Percentiles rank a stretch among this genome's conserved stretches.
Conservation (phyloP, 148 eudicot genomes). For the Camellia granthamiana region DNA sequence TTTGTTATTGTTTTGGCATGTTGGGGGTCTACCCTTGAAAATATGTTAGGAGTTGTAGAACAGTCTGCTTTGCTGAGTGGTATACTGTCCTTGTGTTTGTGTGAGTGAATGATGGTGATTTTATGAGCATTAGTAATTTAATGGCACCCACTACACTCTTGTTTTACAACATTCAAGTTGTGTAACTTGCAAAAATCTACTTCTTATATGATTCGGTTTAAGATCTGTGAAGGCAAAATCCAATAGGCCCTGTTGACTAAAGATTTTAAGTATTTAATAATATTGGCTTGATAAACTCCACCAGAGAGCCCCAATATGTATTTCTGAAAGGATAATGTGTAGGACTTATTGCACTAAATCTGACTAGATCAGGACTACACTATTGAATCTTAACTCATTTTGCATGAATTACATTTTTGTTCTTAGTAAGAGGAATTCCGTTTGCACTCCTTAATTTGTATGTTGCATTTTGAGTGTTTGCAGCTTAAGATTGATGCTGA, state of each 20-base stretch:
- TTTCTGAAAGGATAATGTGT: not conserved
- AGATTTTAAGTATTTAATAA: too few species aligned
- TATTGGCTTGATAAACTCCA: too few species aligned
- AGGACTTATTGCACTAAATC: not conserved
- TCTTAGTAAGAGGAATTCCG: not conserved
- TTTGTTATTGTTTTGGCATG: too few species aligned
- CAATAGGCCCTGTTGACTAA: too few species aligned
- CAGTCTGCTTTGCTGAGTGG: too few species aligned
- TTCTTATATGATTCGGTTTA: too few species aligned
- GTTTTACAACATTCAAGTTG: too few species aligned
- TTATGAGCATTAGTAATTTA: not conserved
- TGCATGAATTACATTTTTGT: not conserved
- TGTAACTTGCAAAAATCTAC: too few species aligned
- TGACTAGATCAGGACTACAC: not conserved
- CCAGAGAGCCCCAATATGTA: not conserved
- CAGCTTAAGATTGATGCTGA: conserved; percentile 90
- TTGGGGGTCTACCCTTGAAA: too few species aligned
- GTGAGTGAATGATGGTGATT: not conserved
- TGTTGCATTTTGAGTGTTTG: conserved; percentile 15
- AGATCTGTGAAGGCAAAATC: too few species aligned
- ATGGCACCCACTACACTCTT: not conserved
- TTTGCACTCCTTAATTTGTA: not conserved
- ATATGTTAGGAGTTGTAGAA: too few species aligned
- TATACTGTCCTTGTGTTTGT: too few species aligned
- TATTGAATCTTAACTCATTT: not conserved